These are phyloP conservation scores for Hyphodiscus sp. DNA, from an alignment of 2,329 filamentous ascomycete species.

Conservation along the genomic window DNA sequence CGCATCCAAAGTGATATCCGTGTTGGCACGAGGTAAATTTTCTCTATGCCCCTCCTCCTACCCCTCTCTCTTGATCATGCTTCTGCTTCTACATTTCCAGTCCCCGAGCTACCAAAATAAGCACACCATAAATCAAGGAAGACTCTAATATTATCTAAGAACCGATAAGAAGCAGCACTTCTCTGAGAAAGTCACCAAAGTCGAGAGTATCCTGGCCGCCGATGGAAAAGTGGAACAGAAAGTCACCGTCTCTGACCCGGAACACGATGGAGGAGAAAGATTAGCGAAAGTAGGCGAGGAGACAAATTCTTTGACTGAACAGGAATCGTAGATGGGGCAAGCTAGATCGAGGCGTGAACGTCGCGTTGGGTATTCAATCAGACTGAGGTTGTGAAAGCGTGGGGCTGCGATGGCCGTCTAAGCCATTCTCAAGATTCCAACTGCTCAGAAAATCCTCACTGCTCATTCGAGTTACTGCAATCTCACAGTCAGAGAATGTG, in stretches of 20 bases:
- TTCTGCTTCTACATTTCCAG: background rate
- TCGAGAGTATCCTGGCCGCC: slow-evolving; percentile 24
- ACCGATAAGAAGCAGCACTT: slow-evolving; percentile 29
- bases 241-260: background rate
- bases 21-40: slow-evolving; percentile 59
- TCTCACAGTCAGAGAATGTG: no score
- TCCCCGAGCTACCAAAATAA: background rate
- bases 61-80: background rate
- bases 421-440: no score
- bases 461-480: no score
- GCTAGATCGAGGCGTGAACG: background rate
- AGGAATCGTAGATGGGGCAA: slow-evolving; percentile 1
- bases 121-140: background rate
- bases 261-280: background rate
- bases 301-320: slow-evolving; percentile 6
- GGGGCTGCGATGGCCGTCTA: no score
- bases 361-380: background rate
- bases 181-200: slow-evolving; percentile 27
- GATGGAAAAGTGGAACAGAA: background rate
- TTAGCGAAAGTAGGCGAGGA: background rate
- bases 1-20: slow-evolving; percentile 86
- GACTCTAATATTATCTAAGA: slow-evolving; percentile 3
- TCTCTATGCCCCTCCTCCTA: background rate
- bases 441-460: no score
- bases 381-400: no score